These are phyloP conservation scores for Typha latifolia DNA, from an alignment of 176 grass and related monocot genomes.

Conservation along the genomic window DNA sequence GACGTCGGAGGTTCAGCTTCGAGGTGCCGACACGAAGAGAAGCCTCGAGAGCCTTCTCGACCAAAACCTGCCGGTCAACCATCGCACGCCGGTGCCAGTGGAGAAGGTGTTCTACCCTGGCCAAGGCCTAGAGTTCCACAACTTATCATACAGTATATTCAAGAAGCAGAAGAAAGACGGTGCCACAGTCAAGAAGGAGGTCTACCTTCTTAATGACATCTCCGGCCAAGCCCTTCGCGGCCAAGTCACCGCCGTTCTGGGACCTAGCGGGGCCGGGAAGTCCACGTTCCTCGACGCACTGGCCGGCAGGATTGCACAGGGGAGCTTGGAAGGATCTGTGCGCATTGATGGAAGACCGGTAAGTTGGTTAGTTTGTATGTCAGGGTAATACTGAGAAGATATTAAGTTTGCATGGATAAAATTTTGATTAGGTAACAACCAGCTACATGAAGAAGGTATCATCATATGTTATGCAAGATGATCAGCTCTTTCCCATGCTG, in stretches of 20 bases:
- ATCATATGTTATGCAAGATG: conserved; percentile 77
- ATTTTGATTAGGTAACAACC: conserved; percentile 43
- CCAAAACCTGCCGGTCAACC: not conserved
- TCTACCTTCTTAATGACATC: conserved; percentile 58
- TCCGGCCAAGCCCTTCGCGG: conserved; percentile 48
- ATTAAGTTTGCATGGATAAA: conserved; percentile 5
- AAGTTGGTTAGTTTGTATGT: not conserved
- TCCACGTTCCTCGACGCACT: conserved; percentile 66
- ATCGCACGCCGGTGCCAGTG: not conserved
- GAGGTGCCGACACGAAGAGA: conserved; percentile 7
- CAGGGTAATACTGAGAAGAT: not conserved
- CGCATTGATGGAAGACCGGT: conserved; percentile 40
- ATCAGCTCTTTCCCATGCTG: conserved; percentile 63
- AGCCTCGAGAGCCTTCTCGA: conserved; percentile 56
- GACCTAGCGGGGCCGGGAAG: conserved; percentile 64
- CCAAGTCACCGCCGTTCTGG: conserved; percentile 48
- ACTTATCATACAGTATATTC: conserved; percentile 55
- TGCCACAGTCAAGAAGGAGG: conserved; percentile 42
- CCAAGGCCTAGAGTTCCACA: conserved; percentile 57
- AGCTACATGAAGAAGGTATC: conserved; percentile 81
- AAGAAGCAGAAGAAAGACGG: conserved; percentile 71
- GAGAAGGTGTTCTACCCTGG: conserved; percentile 33
- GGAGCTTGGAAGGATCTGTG: conserved; percentile 58
- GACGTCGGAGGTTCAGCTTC: conserved; percentile 1
- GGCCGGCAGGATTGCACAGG: conserved; percentile 48